Conservation (phyloP, 1,284 basidiomycete genomes). For the Sutorius eximius region DNA sequence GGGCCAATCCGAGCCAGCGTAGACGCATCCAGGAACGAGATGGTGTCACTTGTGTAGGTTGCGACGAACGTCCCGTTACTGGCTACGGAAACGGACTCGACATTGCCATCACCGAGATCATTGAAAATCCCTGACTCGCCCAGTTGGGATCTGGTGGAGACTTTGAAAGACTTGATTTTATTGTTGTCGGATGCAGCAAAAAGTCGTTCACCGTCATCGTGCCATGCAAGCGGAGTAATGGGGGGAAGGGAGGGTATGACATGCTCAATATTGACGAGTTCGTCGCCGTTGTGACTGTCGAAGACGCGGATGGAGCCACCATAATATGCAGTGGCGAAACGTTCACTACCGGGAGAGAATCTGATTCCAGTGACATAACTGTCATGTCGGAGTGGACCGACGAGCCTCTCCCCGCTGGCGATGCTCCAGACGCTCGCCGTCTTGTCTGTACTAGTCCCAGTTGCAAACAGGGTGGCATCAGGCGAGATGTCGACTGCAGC, state of each 20-base stretch:
- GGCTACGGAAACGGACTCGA: background rate
- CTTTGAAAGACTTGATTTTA: background rate
- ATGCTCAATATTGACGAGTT: background rate
- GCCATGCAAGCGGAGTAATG: background rate
- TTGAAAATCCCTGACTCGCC: background rate
- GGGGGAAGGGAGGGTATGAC: background rate
- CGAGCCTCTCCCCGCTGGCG: background rate
- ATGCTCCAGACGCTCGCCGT: background rate
- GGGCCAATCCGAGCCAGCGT: background rate
- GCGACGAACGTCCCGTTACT: background rate
- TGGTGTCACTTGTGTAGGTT: background rate
- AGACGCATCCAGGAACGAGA: background rate
- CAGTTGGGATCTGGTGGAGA: background rate
- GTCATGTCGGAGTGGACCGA: background rate
- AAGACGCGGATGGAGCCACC: background rate
- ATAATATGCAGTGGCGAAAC: background rate
- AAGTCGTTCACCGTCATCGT: background rate
- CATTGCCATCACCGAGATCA: background rate
- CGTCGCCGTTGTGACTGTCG: background rate
- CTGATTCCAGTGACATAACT: background rate
- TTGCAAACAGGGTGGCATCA: background rate
- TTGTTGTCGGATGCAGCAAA: background rate
- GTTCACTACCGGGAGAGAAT: background rate
- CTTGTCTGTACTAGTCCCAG: background rate
- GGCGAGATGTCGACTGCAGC: background rate